Percentiles rank a stretch among this genome's conserved stretches.
These are phyloP conservation scores for Suhomyces panamericanus DNA, from an alignment of 1,139 yeast species.

Conservation along the genomic window DNA sequence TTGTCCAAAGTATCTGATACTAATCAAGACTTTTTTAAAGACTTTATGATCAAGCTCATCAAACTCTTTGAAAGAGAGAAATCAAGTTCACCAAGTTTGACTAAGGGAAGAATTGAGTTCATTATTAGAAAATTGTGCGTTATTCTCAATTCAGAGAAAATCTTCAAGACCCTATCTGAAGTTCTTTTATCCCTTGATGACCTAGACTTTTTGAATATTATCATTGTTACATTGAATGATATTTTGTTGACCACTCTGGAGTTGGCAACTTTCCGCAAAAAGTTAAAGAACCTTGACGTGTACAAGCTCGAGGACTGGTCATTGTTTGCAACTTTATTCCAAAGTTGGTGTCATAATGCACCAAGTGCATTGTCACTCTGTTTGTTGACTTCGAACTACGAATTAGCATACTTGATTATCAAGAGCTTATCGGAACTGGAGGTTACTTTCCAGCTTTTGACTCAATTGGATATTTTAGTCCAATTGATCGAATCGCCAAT, in stretches of 20 bases:
- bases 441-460: constrained; percentile 64
- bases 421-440: constrained; percentile 76
- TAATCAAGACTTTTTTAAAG: constrained; percentile 74
- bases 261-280: constrained; percentile 64
- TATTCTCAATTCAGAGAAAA: constrained; percentile 77
- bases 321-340: constrained; percentile 75
- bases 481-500: constrained; percentile 82
- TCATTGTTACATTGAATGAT: constrained; percentile 85
- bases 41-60: constrained; percentile 72
- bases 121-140: constrained; percentile 83
- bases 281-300: constrained; percentile 52
- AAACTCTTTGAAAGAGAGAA: constrained; percentile 57
- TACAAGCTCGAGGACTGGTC: constrained; percentile 62
- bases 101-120: constrained; percentile 73
- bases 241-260: constrained; percentile 90
- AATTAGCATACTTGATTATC: constrained; percentile 78
- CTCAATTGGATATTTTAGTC: constrained; percentile 78
- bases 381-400: constrained; percentile 84
- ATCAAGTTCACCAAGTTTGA: constrained; percentile 28
- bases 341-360: constrained; percentile 90
- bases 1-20: constrained; percentile 81
- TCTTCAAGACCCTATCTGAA: constrained; percentile 77
- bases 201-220: constrained; percentile 70
- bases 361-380: constrained; percentile 88
- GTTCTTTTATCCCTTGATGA: constrained; percentile 60